phyloP scores from a whole-genome alignment of 176 grass and related monocot genomes.

The Carex myosuroides region DNA sequence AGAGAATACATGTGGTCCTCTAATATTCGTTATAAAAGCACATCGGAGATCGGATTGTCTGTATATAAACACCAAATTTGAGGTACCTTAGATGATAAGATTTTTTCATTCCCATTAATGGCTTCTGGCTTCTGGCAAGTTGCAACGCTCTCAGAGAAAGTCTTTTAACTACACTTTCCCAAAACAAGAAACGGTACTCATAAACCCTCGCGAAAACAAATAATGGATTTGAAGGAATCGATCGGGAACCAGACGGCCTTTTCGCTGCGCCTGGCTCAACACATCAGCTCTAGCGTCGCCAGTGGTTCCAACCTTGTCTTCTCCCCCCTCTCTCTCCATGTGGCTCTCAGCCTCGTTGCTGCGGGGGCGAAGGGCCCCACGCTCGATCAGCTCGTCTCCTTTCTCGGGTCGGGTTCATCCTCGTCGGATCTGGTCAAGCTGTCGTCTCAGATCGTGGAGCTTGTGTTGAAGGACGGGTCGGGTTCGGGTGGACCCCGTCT shows the following conservation, averaged over 20 bases:
- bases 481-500: slow-evolving; percentile 35
- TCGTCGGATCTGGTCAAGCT: slow-evolving; percentile 37
- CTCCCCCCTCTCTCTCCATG: slow-evolving; percentile 79
- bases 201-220: background rate
- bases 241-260: slow-evolving; percentile 63
- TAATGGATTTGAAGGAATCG: slow-evolving; percentile 43
- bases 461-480: slow-evolving; percentile 63
- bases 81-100: too few relatives aligned
- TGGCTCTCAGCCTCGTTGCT: slow-evolving; percentile 64
- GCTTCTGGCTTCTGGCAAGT: background rate
- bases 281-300: slow-evolving; percentile 22
- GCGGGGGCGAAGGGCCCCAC: slow-evolving; percentile 50
- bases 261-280: slow-evolving; percentile 48
- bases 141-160: background rate
- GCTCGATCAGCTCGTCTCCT: slow-evolving; percentile 43
- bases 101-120: background rate
- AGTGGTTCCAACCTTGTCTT: slow-evolving; percentile 42
- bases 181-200: background rate
- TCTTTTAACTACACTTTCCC: background rate
- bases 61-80: too few relatives aligned
- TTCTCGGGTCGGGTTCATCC: slow-evolving; percentile 13
- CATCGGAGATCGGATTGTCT: too few relatives aligned
- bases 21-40: too few relatives aligned
- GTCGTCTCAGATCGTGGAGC: slow-evolving; percentile 54
- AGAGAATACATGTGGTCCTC: too few relatives aligned